Percentiles rank a stretch among this genome's conserved stretches.
Evolutionary conservation across 2,329 filamentous ascomycete species (phyloP).

Genomic region (Pseudomassariella vexata): DNA sequence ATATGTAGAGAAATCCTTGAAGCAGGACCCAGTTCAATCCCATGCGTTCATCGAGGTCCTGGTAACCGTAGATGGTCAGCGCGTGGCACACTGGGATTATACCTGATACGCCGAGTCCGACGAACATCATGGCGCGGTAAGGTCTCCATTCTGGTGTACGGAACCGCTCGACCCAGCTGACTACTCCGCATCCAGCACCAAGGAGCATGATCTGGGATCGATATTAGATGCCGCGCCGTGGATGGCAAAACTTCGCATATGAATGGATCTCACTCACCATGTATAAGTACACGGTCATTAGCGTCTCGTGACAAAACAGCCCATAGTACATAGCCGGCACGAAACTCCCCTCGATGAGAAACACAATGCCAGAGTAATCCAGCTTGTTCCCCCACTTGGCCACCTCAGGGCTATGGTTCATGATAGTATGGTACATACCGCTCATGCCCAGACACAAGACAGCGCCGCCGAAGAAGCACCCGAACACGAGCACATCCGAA

Average conservation of each 20-base stretch:
- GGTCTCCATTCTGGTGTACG: conserved; percentile 78
- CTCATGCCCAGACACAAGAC: conserved; percentile 72
- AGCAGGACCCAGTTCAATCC: conserved; percentile 74
- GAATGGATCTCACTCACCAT: conserved; percentile 49
- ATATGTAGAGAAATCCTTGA: conserved; percentile 78
- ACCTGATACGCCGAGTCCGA: conserved; percentile 78
- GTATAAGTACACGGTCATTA: conserved; percentile 68
- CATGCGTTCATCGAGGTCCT: conserved; percentile 64
- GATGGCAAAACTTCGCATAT: not conserved
- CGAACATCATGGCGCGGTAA: conserved; percentile 84
- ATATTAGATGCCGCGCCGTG: no score
- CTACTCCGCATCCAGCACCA: conserved; percentile 67
- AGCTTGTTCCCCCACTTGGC: conserved; percentile 84
- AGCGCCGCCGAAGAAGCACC: conserved; percentile 74
- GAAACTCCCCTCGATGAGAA: conserved; percentile 86
- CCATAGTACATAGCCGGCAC: conserved; percentile 85
- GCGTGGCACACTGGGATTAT: conserved; percentile 80
- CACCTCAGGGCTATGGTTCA: conserved; percentile 75
- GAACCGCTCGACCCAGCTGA: conserved; percentile 77
- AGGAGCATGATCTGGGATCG: conserved; percentile 72
- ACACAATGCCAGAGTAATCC: conserved; percentile 91
- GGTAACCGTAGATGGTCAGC: conserved; percentile 58
- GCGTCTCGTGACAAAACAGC: conserved; percentile 62
- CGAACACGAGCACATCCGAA: conserved; percentile 66
- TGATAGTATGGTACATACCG: conserved; percentile 77